A percentile compares a stretch with the other conserved stretches of the same genome.
These are phyloP conservation scores for Tetradesmus lagerheimii DNA, from an alignment of 139 green algal species.

Conservation along the genomic window DNA sequence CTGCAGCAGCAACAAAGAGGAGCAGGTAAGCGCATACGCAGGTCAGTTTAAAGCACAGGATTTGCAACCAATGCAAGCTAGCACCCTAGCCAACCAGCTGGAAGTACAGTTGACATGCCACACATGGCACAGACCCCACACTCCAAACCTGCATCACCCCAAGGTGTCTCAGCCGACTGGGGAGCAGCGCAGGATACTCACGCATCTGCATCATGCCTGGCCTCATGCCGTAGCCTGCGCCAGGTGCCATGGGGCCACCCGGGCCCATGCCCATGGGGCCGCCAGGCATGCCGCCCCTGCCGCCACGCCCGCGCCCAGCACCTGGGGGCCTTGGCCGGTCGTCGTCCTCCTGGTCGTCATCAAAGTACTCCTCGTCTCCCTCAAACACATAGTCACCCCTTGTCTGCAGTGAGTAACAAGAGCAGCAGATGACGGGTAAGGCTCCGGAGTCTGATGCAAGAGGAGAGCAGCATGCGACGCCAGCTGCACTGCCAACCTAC, in stretches of 20 bases:
- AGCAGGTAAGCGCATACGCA: background rate
- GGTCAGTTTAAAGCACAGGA: background rate
- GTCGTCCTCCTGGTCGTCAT: constrained; percentile 7
- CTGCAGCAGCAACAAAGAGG: background rate
- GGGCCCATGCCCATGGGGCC: constrained; percentile 32
- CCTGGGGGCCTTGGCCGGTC: background rate
- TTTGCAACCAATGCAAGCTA: background rate
- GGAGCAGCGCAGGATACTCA: background rate
- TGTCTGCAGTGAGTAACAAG: constrained; percentile 11
- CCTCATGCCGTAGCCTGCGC: constrained; percentile 34
- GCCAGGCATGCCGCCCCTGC: constrained; percentile 24
- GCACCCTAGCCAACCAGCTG: too few relatives aligned
- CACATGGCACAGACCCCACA: too few relatives aligned
- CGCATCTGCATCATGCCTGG: constrained; percentile 43
- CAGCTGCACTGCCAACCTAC: background rate
- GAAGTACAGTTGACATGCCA: too few relatives aligned
- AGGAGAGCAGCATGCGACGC: background rate
- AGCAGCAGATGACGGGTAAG: background rate
- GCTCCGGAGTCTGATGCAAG: background rate
- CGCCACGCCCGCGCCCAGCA: background rate
- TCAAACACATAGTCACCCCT: constrained; percentile 42
- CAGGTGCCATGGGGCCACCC: constrained; percentile 25
- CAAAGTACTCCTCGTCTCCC: constrained; percentile 33
- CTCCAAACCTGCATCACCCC: background rate
- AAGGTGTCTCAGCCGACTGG: background rate